These are phyloP conservation scores for Nectriaceae sp. DNA, from an alignment of 2,329 filamentous ascomycete genomes.

Conservation along the genomic window DNA sequence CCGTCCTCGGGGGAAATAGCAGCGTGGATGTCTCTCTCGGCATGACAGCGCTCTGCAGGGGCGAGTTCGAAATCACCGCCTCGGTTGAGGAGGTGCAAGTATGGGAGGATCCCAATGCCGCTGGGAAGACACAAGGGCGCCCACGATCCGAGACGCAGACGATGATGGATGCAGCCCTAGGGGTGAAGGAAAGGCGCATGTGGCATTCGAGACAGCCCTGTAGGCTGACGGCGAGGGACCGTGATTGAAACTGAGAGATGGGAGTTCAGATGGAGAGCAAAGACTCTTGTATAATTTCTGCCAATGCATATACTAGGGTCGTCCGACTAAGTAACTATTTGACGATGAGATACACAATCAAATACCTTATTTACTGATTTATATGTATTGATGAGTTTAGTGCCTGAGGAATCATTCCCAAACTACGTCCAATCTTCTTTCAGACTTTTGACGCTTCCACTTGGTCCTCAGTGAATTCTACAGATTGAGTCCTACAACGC, in stretches of 20 bases:
- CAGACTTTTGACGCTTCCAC: too few species aligned
- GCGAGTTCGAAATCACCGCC: conserved; percentile 80
- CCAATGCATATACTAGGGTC: background rate
- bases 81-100: conserved; percentile 78
- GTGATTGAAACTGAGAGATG: conserved; percentile 18
- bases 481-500: too few species aligned
- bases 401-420: too few species aligned
- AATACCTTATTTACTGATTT: too few species aligned
- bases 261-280: conserved; percentile 2
- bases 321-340: too few species aligned
- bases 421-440: too few species aligned
- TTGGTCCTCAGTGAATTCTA: too few species aligned
- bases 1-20: conserved; percentile 59
- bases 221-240: conserved; percentile 55
- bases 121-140: conserved; percentile 31
- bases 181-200: conserved; percentile 60
- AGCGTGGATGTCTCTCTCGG: conserved; percentile 66
- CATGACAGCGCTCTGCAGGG: conserved; percentile 74
- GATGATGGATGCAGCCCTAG: conserved; percentile 60
- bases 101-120: conserved; percentile 38
- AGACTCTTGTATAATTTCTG: background rate
- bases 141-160: conserved; percentile 55
- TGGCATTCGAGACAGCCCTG: conserved; percentile 65
- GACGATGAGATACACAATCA: too few species aligned
- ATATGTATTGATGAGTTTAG: too few species aligned